Evolutionary conservation across 306 rosid species (phyloP).

Genomic region (Quercus bicolor): DNA sequence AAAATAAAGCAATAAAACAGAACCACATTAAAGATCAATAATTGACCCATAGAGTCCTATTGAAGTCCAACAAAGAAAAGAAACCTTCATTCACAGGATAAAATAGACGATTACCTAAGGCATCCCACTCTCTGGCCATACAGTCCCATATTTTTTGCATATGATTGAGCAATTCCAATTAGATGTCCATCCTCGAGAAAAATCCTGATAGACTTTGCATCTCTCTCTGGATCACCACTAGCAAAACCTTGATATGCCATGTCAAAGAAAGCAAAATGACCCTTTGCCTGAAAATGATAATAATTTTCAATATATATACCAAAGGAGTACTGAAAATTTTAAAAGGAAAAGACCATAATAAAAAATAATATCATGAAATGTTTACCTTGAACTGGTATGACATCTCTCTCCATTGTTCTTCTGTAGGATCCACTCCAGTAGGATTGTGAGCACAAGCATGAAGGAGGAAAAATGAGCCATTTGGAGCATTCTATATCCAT

Average conservation of each 20-base stretch:
- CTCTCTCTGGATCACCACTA: constrained; percentile 86
- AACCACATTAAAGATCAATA: no score
- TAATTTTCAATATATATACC: constrained; percentile 3
- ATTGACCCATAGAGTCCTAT: neutral
- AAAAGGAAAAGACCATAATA: constrained; percentile 1
- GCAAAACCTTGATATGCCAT: constrained; percentile 99
- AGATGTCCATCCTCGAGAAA: constrained; percentile 92
- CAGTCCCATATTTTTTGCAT: constrained; percentile 97
- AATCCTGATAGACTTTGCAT: constrained; percentile 80
- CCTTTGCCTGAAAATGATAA: constrained; percentile 62
- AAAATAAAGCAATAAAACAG: neutral
- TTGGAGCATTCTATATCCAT: constrained; percentile 78
- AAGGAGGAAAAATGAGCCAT: constrained; percentile 88
- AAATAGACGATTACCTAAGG: constrained; percentile 61
- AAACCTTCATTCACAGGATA: constrained; percentile 7
- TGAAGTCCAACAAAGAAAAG: neutral
- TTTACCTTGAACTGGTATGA: constrained; percentile 72
- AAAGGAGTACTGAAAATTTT: neutral
- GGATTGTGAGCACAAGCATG: constrained; percentile 99
- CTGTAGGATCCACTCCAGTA: constrained; percentile 94
- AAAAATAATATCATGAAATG: constrained; percentile 10
- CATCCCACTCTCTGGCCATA: constrained; percentile 98
- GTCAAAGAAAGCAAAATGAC: constrained; percentile 92
- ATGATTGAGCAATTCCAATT: constrained; percentile 86
- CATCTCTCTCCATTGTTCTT: constrained; percentile 93